A percentile compares a stretch with the other conserved stretches of the same genome.
phyloP scores from a whole-genome alignment of 75 land plant genomes.

The Cryptomeria japonica region DNA sequence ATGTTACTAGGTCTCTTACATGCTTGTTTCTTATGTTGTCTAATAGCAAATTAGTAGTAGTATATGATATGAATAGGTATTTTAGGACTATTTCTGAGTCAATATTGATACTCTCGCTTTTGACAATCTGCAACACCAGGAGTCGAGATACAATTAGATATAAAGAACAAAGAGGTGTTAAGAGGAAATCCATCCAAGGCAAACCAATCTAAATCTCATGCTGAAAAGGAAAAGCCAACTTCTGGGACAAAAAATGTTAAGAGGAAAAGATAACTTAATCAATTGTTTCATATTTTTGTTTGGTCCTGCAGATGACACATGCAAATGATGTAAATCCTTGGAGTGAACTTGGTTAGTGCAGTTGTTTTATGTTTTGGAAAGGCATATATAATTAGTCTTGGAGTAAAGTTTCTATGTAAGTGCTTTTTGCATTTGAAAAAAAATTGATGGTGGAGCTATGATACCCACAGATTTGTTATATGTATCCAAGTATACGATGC shows the following conservation, averaged over 20 bases:
- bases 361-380: not conserved
- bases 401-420: not conserved
- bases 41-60: not conserved
- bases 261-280: slow-evolving; percentile 2
- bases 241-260: not conserved
- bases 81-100: not conserved
- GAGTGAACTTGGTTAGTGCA: not conserved
- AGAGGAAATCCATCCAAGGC: slow-evolving; percentile 40
- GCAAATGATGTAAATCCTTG: not conserved
- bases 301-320: not conserved
- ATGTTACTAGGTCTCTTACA: not conserved
- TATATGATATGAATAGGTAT: not conserved
- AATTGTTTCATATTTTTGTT: not conserved
- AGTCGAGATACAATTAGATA: slow-evolving; percentile 61
- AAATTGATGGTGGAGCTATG: not conserved
- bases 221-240: not conserved
- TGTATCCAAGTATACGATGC: not conserved
- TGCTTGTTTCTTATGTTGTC: not conserved
- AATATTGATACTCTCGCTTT: not conserved
- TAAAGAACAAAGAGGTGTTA: slow-evolving; percentile 44
- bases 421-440: not conserved
- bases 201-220: slow-evolving; percentile 33
- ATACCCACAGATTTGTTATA: not conserved
- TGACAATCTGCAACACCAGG: slow-evolving; percentile 25
- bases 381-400: not conserved